Evolutionary conservation across 1,139 yeast genomes (phyloP).

Genomic region (Candida sp.): DNA sequence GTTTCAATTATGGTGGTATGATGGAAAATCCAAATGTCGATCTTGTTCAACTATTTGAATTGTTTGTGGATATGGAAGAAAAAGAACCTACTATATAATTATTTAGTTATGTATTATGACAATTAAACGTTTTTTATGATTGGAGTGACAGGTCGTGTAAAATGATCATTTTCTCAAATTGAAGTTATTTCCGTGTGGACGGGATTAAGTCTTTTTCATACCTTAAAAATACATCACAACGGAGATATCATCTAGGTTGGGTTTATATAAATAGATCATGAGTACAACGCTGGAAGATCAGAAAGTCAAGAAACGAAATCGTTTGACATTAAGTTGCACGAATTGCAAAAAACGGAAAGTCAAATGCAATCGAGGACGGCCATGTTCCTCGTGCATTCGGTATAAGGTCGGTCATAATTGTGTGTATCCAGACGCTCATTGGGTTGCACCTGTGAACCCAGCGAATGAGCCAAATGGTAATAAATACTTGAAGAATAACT

Average conservation of each 20-base stretch:
- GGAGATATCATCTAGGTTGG: neutral
- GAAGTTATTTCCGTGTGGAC: neutral
- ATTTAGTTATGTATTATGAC: too few species aligned
- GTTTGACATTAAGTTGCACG: slow-evolving; percentile 31
- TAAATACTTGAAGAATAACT: neutral
- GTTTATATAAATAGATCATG: neutral
- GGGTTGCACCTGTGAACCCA: slow-evolving; percentile 9
- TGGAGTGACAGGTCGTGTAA: neutral
- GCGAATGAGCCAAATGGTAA: neutral
- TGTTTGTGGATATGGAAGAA: slow-evolving; percentile 18
- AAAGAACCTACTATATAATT: neutral
- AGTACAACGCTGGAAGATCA: neutral
- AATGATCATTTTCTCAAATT: neutral
- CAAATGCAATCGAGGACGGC: slow-evolving; percentile 28
- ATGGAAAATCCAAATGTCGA: slow-evolving; percentile 12
- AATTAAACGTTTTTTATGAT: too few species aligned
- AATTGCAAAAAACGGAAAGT: slow-evolving; percentile 40
- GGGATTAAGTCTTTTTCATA: too few species aligned
- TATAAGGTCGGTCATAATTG: slow-evolving; percentile 22
- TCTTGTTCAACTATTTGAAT: slow-evolving; percentile 36
- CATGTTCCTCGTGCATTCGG: slow-evolving; percentile 30
- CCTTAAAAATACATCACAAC: neutral
- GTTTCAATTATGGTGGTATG: slow-evolving; percentile 9
- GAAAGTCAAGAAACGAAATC: slow-evolving; percentile 18
- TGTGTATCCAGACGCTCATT: slow-evolving; percentile 23